Percentiles rank a stretch among this genome's conserved stretches.
Evolutionary conservation across 805 yeast genomes (phyloP).

Genomic region (Kodamaea neixiangensis): DNA sequence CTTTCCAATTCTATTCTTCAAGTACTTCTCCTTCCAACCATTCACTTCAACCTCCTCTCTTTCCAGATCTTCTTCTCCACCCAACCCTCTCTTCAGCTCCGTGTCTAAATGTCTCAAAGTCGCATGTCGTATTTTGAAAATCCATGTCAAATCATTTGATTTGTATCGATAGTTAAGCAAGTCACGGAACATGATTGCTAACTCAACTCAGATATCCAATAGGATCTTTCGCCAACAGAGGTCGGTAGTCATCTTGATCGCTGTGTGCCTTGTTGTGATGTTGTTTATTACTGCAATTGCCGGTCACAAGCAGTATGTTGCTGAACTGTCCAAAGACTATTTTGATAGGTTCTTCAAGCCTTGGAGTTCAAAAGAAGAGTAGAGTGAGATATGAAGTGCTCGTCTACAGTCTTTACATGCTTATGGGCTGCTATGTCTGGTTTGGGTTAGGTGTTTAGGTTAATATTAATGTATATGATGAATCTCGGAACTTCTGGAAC

Average conservation of each 20-base stretch:
- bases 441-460: neutral
- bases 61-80: too few relatives aligned
- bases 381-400: neutral
- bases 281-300: constrained; percentile 29
- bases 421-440: too few relatives aligned
- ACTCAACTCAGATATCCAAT: constrained; percentile 29
- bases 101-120: neutral
- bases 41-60: too few relatives aligned
- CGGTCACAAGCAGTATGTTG: constrained; percentile 24
- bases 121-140: neutral
- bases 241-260: constrained; percentile 24
- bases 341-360: constrained; percentile 6
- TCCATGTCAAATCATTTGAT: too few relatives aligned
- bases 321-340: constrained; percentile 6
- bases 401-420: neutral
- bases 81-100: too few relatives aligned
- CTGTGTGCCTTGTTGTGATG: constrained; percentile 24
- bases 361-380: constrained; percentile 3
- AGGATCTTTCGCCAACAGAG: constrained; percentile 37
- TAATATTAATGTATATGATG: neutral
- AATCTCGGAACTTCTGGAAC: neutral
- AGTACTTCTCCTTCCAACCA: too few relatives aligned
- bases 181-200: constrained; percentile 21
- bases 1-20: too few relatives aligned
- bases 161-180: too few relatives aligned